phyloP scores from a whole-genome alignment of 805 yeast species.

The Torulaspora maleeae region DNA sequence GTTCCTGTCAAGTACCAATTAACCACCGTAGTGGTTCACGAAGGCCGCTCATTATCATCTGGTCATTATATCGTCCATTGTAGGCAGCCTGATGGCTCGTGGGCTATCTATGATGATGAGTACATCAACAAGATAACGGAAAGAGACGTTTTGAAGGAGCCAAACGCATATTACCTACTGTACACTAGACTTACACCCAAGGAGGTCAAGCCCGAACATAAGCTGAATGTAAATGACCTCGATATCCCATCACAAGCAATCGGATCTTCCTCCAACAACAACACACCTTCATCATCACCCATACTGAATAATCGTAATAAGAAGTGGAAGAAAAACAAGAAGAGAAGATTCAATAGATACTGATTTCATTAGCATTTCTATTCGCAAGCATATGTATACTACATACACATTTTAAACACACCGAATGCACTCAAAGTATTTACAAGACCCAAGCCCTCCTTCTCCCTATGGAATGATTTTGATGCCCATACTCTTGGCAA shows the following conservation, averaged over 20 bases:
- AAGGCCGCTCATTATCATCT: slow-evolving; percentile 84
- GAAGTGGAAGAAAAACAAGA: slow-evolving; percentile 31
- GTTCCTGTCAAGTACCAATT: slow-evolving; percentile 62
- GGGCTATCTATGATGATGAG: slow-evolving; percentile 96
- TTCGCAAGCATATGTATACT: slow-evolving; percentile 4
- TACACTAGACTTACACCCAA: slow-evolving; percentile 74
- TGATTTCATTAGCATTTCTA: background rate
- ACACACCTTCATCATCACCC: slow-evolving; percentile 17
- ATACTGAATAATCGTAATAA: slow-evolving; percentile 14
- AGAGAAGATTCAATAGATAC: slow-evolving; percentile 27
- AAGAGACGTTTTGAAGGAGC: slow-evolving; percentile 69
- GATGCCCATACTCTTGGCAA: slow-evolving; percentile 88
- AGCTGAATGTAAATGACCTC: slow-evolving; percentile 10
- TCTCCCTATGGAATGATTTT: slow-evolving; percentile 56
- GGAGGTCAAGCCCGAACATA: slow-evolving; percentile 21
- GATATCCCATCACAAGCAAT: slow-evolving; percentile 17
- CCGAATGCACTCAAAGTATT: slow-evolving; percentile 1
- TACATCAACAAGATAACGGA: slow-evolving; percentile 70
- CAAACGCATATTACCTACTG: slow-evolving; percentile 84
- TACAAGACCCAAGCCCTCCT: slow-evolving; percentile 1
- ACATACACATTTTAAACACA: slow-evolving; percentile 3
- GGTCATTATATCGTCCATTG: slow-evolving; percentile 94
- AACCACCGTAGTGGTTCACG: slow-evolving; percentile 83
- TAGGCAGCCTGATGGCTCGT: slow-evolving; percentile 83
- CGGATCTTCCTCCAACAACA: slow-evolving; percentile 7